Base-by-base conservation (phyloP, 225 moss, liverwort and hornwort genomes). In the Physcomitrium patens region DNA sequence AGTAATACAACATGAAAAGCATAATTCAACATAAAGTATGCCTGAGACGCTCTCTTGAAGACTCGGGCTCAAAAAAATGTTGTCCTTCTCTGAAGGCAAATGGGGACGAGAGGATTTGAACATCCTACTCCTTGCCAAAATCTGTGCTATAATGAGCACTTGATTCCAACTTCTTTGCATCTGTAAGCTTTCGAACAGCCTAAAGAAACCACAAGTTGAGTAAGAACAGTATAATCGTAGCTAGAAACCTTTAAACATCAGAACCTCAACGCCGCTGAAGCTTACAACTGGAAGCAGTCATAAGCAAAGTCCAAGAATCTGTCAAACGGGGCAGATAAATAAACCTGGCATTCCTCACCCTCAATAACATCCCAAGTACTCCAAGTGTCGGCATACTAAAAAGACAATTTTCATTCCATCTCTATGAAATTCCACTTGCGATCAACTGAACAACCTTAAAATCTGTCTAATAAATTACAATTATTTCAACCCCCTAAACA, bases 161-260 rank as follows among this genome's bases (percentile, higher is more conserved):
- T 24, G 97, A 97, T 82, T 97, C 97, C 80, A 97, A 73, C 79
- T 97, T 97, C 81, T 97, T 97, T 65, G 97, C 93, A 83, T 97
- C 97, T 9, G 89, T 94, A 66, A 94, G 81, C 79, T 97, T 97
- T 52, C 97, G 85, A 71, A 97, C 97, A 81, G 92, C 97, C 97
- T 96, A 88, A 76, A 61, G 69, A 26, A 62, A 70, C 50, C 57
- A 67, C 15, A 1, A 0, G 15, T n/a, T 59, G 43, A 27, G 71
- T 79, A 41, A 47, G 50, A 49, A 41, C 19, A 24, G 16, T 44
- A 16, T 5, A 9, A 64, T 43, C 24, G 23, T 11, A 64, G 17
- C 54, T 44, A 17, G 42, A 62, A 23, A 37, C 2, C 31, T 37
- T 37, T 37, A 4, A 37, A 7, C 31, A 37, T 37, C 7, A 0